Conservation (phyloP, 768 basidiomycete genomes). For the Boletellus ananas region DNA sequence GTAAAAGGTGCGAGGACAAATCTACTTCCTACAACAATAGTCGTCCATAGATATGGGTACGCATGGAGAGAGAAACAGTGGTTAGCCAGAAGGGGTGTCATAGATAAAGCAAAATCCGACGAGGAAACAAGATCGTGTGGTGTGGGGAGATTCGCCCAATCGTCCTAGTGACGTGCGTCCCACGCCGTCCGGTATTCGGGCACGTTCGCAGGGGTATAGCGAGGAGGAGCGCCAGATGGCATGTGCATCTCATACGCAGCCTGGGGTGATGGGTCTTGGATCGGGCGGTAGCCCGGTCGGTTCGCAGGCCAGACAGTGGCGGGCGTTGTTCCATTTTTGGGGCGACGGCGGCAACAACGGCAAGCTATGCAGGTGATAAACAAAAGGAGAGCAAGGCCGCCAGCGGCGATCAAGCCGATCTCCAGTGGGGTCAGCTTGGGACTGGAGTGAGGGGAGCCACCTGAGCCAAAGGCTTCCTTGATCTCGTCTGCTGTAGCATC, state of each 20-base stretch:
- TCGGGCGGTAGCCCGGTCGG: constrained; percentile 17
- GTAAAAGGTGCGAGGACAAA: no score
- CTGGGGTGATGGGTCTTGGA: constrained; percentile 28
- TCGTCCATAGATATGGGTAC: no score
- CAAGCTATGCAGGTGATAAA: not conserved
- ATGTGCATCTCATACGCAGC: constrained; percentile 28
- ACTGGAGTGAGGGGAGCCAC: constrained; percentile 33
- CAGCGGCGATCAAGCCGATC: constrained; percentile 16
- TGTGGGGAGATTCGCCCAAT: not conserved
- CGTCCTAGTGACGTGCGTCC: constrained; percentile 18
- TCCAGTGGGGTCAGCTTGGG: constrained; percentile 1
- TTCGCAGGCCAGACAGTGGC: constrained; percentile 4
- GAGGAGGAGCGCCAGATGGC: constrained; percentile 8
- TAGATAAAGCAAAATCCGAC: not conserved
- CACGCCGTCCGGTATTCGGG: constrained; percentile 24
- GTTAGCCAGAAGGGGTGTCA: not conserved
- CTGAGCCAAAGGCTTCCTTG: constrained; percentile 38
- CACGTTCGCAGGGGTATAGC: constrained; percentile 11
- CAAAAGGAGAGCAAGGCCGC: constrained; percentile 6
- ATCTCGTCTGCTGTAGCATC: constrained; percentile 15
- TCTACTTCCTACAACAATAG: no score
- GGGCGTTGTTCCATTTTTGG: constrained; percentile 1
- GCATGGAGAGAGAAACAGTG: not conserved
- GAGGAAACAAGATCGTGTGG: not conserved
- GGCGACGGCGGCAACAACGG: constrained; percentile 13